These are phyloP conservation scores for Pascua guehoae DNA, from an alignment of 1,284 basidiomycete species.

Conservation along the genomic window DNA sequence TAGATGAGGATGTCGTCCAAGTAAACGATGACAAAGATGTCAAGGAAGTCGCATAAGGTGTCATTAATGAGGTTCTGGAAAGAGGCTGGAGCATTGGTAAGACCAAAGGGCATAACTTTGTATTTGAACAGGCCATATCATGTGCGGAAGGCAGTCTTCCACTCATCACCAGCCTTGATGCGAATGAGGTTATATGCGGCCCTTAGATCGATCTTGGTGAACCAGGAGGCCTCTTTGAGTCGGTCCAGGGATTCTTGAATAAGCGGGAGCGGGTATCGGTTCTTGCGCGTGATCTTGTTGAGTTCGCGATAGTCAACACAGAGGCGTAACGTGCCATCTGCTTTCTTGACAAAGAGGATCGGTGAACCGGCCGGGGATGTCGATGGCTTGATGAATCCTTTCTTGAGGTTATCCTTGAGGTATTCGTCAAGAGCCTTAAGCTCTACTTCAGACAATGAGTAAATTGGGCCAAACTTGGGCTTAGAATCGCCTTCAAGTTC, in stretches of 20 bases:
- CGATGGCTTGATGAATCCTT: neutral
- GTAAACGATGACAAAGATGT: constrained; percentile 36
- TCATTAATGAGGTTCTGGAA: constrained; percentile 44
- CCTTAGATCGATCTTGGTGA: constrained; percentile 41
- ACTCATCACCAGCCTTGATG: constrained; percentile 33
- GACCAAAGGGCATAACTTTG: constrained; percentile 49
- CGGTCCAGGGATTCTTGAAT: constrained; percentile 31
- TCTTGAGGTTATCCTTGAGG: neutral
- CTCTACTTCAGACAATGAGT: constrained; percentile 44
- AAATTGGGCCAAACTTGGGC: constrained; percentile 46
- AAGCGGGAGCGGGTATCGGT: constrained; percentile 31
- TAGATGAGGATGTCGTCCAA: constrained; percentile 49
- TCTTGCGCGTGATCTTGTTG: constrained; percentile 50
- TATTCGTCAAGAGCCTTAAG: constrained; percentile 40
- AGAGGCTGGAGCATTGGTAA: constrained; percentile 48
- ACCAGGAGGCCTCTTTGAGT: constrained; percentile 33
- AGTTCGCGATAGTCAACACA: constrained; percentile 53
- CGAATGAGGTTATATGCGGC: constrained; percentile 37
- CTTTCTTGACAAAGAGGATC: constrained; percentile 55
- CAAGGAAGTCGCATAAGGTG: constrained; percentile 29
- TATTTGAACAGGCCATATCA: constrained; percentile 48
- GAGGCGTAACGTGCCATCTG: constrained; percentile 49
- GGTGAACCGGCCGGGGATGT: constrained; percentile 36
- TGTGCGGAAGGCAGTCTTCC: constrained; percentile 46
- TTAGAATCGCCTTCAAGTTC: constrained; percentile 20